phyloP scores from a whole-genome alignment of 1,139 yeast species.

The Lodderomyces beijingensis region DNA sequence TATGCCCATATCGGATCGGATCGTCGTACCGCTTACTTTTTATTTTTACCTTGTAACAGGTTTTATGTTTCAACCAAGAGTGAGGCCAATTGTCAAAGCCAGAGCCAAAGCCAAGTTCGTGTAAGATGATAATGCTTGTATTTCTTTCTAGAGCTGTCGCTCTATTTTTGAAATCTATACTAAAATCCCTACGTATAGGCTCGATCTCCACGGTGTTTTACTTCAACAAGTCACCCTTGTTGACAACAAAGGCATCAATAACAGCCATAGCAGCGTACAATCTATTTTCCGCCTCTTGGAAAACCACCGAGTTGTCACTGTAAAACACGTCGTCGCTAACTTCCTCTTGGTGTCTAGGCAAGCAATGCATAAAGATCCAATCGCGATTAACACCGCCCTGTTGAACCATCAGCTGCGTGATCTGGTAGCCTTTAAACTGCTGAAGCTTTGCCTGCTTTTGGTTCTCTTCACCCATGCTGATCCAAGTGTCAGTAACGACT shows the following conservation, averaged over 20 bases:
- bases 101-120: too few relatives aligned
- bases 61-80: too few relatives aligned
- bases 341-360: conserved; percentile 93
- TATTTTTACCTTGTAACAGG: too few relatives aligned
- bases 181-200: too few relatives aligned
- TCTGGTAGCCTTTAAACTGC: conserved; percentile 84
- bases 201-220: too few relatives aligned
- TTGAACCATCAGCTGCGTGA: conserved; percentile 59
- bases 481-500: conserved; percentile 95
- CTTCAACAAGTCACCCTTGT: conserved; percentile 58
- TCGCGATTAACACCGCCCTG: conserved; percentile 54
- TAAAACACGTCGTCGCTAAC: conserved; percentile 92
- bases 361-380: conserved; percentile 95
- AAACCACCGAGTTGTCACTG: conserved; percentile 77
- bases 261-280: conserved; percentile 95
- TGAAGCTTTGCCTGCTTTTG: conserved; percentile 67
- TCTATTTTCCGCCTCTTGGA: conserved; percentile 94
- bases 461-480: conserved; percentile 95
- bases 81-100: too few relatives aligned
- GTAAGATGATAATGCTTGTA: too few relatives aligned
- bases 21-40: too few relatives aligned
- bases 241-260: conserved; percentile 80
- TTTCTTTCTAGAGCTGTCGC: too few relatives aligned
- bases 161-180: neutral
- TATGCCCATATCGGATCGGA: too few relatives aligned